phyloP scores from a whole-genome alignment of 2,329 filamentous ascomycete genomes.

The Didymella lethalis region DNA sequence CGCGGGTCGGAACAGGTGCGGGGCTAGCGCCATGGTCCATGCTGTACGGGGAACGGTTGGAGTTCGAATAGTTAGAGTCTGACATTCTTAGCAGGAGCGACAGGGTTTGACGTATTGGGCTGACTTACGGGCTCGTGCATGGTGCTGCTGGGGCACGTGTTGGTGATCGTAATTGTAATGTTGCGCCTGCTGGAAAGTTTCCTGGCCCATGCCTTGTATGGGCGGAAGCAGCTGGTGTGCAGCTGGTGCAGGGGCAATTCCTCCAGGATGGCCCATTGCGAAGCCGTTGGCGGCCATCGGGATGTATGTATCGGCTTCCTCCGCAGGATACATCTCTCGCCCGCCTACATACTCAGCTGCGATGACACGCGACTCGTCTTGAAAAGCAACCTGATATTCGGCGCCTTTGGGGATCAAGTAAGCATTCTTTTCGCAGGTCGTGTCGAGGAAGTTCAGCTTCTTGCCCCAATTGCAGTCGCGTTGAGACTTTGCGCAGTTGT shows the following conservation, averaged over 20 bases:
- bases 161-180: conserved; percentile 53
- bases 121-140: conserved; percentile 34
- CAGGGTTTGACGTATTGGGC: neutral
- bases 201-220: conserved; percentile 59
- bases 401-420: conserved; percentile 51
- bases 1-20: conserved; percentile 52
- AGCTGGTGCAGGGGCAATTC: conserved; percentile 44
- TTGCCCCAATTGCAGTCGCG: conserved; percentile 85
- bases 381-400: conserved; percentile 78
- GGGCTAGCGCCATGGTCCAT: conserved; percentile 38
- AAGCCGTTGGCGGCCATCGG: conserved; percentile 39
- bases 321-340: conserved; percentile 71
- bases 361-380: conserved; percentile 88
- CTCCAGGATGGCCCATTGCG: conserved; percentile 36
- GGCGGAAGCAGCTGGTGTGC: conserved; percentile 60
- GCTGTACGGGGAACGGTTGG: conserved; percentile 36
- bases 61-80: conserved; percentile 39
- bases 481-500: conserved; percentile 89
- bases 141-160: conserved; percentile 42
- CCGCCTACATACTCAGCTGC: conserved; percentile 90
- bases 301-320: conserved; percentile 45
- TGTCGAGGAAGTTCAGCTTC: conserved; percentile 90
- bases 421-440: conserved; percentile 73
- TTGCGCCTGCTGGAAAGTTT: conserved; percentile 55
- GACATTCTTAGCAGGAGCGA: conserved; percentile 18